Evolutionary conservation across 2,329 filamentous ascomycete genomes (phyloP), one percentile per base, ranked within the genome.

Genomic region (Aspergillus persii): DNA sequence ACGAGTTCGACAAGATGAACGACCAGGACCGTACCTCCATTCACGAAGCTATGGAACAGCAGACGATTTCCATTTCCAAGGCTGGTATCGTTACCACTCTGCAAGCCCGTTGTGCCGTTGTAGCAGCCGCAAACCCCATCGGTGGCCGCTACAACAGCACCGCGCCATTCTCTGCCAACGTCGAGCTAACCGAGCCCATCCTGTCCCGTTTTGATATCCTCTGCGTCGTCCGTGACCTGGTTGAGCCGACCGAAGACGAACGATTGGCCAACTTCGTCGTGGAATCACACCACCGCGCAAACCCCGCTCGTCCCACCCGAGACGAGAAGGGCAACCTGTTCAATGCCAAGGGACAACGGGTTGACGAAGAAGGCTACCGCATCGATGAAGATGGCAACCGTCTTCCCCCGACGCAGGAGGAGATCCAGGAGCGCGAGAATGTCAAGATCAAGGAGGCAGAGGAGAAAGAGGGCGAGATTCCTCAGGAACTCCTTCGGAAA

Each of bases 1-100:
- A 99, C 70, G 95, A 99, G 77, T 99, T 99, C 69, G 95, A 99
- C 84, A 99, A 99, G 83, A 99, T 99, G 95, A 98, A 98, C 75
- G 95, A 99, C 74, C 92, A 98, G 73, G 95, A 99, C 76, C 87
- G 95, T 65, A 98, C 95, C 1, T 96, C 92, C 7, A 99, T 99
- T 68, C 95, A 99, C 84, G 95, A 99, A 82, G 95, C 95, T 61
- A 99, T 99, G 95, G 95, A 99, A 77, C 95, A 99, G 77, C 95
- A 99, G 79, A 99, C 95, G 1, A 99, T 99, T 67, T 98, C 94
- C 61, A 99, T 99, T 71, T 96, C 92, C 64, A 99, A 99, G 75
- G 95, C 95, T 0, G 95, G 95, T 77, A 99, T 99, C 61, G 95
- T 99, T 48, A 99, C 95, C 1, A 98, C 95, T 0, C 83, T 99